Evolutionary conservation across 192 early-diverging fungal genomes (phyloP), one percentile per base, ranked within the genome.

Genomic region (Podila minutissima): DNA sequence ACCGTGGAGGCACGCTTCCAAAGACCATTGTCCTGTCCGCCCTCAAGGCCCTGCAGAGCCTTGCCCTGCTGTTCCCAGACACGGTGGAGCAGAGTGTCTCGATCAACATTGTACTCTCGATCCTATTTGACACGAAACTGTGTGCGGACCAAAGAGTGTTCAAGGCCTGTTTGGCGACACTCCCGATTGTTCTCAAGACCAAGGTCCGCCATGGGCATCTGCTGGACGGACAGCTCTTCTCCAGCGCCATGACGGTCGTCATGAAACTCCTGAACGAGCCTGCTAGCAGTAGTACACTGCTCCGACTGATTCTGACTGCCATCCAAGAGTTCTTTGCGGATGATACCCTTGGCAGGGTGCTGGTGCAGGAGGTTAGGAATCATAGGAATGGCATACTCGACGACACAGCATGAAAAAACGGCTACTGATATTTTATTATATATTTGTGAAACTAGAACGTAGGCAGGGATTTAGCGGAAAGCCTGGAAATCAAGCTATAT

Each of bases 401-500:
- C 32, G 38, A 37, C 26, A 41, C 4, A 2, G 17, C 33, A 41
- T 22, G 15, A 3, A 33, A 11, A 2, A 33, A 4, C n/a, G 22
- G 22, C 5, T 26, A 26, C 28, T 28, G 60, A 48, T 31, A 37
- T 5, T 24, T 17, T 29, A 0, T 46, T 46, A 37, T 20, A 17
- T 41, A 24, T 48, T 50, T 20, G 48, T 19, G 1, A 22, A 7
- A 57, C 22, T 65, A 70, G 73, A 72, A 75, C 72, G 62, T 73
- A 53, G 83, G 76, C 24, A 15, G 72, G 5, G 60, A 74, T 3
- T 69, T 88, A 32, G 69, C 86, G 2, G 71, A 77, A 50, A 71
- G 69, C 4, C 35, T 89, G 10, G 69, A 64, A 12, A 32, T 83
- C 2, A 88, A 87, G 35, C 64, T 85, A 2, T 71, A 76, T 49